Base-by-base conservation (phyloP, 2,329 filamentous ascomycete species). In the Mycosphaerella arachidis region DNA sequence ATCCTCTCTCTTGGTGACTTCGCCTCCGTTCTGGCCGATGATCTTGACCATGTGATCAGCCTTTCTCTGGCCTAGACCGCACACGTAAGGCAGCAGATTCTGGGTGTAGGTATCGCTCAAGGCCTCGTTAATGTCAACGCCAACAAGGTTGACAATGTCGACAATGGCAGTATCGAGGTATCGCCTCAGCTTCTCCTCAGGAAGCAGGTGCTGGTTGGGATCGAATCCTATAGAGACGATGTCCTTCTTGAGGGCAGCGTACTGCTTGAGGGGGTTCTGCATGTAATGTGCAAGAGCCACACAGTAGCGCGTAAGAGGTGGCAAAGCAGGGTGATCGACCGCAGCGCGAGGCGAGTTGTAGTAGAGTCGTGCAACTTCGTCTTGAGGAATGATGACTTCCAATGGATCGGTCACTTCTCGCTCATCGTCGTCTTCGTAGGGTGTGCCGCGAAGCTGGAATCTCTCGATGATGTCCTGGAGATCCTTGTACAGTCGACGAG, bases 71-170 rank as follows among this genome's bases (percentile, higher is more conserved):
- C 94, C 94, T 29, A 99, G 83, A 67, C 94, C 94, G 68, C 91
- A 91, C 24, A 99, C 85, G 68, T 92, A 99, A 4, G 92, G 92
- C 40, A 99, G 81, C 1, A 99, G 82, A 65, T 93, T 94, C 13
- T 92, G 91, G 8, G 90, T 89, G 70, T 94, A 91, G 1, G 86
- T 73, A 73, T 97, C 91, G 46, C 82, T 82, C 58, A 96, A 87
- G 13, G 92, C 92, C 66, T 97, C 92, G 69, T 97, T 96, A 71
- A 99, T 89, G 69, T 97, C 91, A 40, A 99, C 91, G 71, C 94
- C 94, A 50, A 92, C 92, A 48, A 99, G 85, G 73, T 99, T 99
- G 67, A 99, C 94, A 83, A 96, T 96, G 73, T 99, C 94, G 10
- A 99, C 93, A 86, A 99, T 90, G 48, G 93, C 91, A n/a, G 90